Base-by-base conservation (phyloP, 768 basidiomycete genomes). In the Kwoniella botswanensis region DNA sequence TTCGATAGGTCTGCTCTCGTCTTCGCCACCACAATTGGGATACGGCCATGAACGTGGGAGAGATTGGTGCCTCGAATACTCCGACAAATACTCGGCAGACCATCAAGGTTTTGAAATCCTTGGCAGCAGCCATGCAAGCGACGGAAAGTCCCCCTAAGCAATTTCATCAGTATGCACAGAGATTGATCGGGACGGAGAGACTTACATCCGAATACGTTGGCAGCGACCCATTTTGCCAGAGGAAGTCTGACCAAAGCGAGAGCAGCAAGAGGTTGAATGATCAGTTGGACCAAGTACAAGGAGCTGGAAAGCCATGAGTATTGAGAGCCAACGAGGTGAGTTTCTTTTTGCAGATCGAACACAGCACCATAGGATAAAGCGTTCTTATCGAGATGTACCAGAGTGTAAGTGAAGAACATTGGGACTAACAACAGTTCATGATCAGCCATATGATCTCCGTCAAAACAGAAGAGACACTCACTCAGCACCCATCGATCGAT, bases 281-380 rank as follows among this genome's bases (percentile, higher is more conserved):
- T 41, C 22, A 76, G 70, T 60, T 79, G 72, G 7, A 76, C 76
- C 44, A 80, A 22, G 74, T 81, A 81, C 15, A 58, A 21, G 15
- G 29, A 21, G 21, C 22, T 26, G 11, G 56, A 26, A 7, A 58
- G 18, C 86, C 86, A 87, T 65, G 85, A 85, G 74, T 87, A 87
- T 70, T 87, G 85, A 2, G 82, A 74, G 1, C 86, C 86, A 17
- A 71, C 66, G 17, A 83, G 77, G 43, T 65, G 35, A 35, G 79
- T 71, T 21, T 63, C 68, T n/a, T 79, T 61, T 15, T 85, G 84
- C n/a, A 87, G 84, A 42, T 84, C 83, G 75, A 87, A 88, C 9
- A 87, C 86, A 18, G 87, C 86, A 1, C 87, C 85, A 68, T 87
- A 87, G 21, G 86, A 86, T 43, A 88, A 79, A 1, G 86, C 86